Conservation (phyloP, 2,329 filamentous ascomycete genomes). For the Fonsecaea nubica region DNA sequence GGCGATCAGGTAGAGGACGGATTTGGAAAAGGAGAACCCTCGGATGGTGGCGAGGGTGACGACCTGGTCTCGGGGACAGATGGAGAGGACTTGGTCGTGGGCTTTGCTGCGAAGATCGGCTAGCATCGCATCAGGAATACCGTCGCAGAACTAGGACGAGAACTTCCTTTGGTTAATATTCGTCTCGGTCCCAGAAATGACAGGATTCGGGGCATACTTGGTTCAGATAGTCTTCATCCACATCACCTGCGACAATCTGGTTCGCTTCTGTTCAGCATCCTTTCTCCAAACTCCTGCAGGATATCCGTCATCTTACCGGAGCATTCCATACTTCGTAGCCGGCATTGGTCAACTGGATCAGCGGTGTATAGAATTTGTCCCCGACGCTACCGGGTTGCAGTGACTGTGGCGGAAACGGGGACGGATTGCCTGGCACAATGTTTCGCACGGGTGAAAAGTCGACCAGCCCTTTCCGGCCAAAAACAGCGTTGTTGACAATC, state of each 20-base stretch:
- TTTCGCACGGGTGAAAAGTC: constrained; percentile 4
- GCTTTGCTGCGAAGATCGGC: constrained; percentile 8
- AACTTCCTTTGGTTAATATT: neutral
- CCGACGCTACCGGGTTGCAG: constrained; percentile 4
- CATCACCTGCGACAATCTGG: constrained; percentile 5
- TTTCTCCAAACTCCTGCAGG: neutral
- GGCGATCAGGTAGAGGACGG: constrained; percentile 10
- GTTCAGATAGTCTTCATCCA: constrained; percentile 14
- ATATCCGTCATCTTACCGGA: neutral
- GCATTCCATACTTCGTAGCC: constrained; percentile 15
- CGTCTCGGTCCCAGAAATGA: no score
- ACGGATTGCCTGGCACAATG: constrained; percentile 9
- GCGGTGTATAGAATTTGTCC: constrained; percentile 1
- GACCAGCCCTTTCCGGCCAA: constrained; percentile 5
- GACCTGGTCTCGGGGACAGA: constrained; percentile 9
- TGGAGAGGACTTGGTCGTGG: constrained; percentile 10
- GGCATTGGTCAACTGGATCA: constrained; percentile 10
- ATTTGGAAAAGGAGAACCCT: constrained; percentile 7
- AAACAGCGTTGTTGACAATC: constrained; percentile 7
- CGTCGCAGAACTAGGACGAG: neutral
- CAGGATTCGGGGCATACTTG: neutral
- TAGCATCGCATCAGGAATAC: constrained; percentile 1
- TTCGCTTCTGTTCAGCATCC: neutral
- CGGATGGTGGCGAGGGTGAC: constrained; percentile 9
- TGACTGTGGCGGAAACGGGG: constrained; percentile 5